A percentile compares a stretch with the other conserved stretches of the same genome.
Conservation (phyloP, 2,329 filamentous ascomycete genomes). For the Pseudogymnoascus sp. region DNA sequence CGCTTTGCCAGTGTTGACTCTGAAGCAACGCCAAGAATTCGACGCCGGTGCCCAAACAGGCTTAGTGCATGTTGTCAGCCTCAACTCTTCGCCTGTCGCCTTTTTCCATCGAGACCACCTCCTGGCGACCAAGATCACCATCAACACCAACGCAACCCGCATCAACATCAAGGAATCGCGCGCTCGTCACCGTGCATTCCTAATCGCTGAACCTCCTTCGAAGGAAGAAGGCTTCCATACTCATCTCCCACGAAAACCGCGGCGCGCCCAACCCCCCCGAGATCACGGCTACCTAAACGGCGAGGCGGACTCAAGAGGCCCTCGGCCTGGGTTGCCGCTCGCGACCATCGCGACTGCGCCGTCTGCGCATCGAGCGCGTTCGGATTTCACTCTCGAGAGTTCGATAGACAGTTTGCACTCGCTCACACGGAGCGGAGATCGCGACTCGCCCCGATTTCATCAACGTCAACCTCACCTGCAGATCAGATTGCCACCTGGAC, state of each 20-base stretch:
- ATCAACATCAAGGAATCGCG: conserved; percentile 26
- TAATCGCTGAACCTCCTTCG: conserved; percentile 24
- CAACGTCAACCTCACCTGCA: neutral
- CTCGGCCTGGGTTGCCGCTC: conserved; percentile 27
- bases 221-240: conserved; percentile 25
- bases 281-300: conserved; percentile 9
- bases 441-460: neutral
- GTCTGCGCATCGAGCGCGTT: conserved; percentile 22
- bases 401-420: neutral
- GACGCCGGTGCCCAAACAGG: conserved; percentile 23
- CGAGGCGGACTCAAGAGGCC: conserved; percentile 19
- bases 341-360: conserved; percentile 24
- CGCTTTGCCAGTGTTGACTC: neutral
- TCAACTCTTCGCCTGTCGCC: conserved; percentile 10
- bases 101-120: conserved; percentile 11
- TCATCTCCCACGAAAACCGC: conserved; percentile 18
- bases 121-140: conserved; percentile 12
- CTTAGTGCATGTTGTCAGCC: conserved; percentile 33
- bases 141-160: conserved; percentile 14
- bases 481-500: conserved; percentile 6
- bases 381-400: neutral
- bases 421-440: neutral
- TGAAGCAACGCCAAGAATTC: conserved; percentile 1
- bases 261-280: neutral
- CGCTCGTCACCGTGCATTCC: conserved; percentile 29